Evolutionary conservation across 805 yeast species (phyloP).

Genomic region (Ogataea haglerorum): DNA sequence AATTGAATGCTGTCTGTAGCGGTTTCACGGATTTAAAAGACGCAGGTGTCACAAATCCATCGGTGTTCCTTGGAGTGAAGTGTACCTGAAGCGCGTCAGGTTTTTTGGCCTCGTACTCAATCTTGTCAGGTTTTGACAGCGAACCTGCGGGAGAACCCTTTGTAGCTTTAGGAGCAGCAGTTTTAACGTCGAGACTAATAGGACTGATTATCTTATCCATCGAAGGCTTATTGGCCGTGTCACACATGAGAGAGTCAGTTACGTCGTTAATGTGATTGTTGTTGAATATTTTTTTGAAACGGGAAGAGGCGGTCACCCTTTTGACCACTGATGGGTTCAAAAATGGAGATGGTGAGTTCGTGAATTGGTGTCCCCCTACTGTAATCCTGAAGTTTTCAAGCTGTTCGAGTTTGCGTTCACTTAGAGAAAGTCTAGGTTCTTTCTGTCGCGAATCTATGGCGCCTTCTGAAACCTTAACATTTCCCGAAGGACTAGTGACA

Average conservation of each 20-base stretch:
- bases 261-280: neutral
- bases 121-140: constrained; percentile 18
- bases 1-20: constrained; percentile 76
- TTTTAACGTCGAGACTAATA: constrained; percentile 10
- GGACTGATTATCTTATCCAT: constrained; percentile 21
- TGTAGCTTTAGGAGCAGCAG: constrained; percentile 4
- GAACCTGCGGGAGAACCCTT: constrained; percentile 17
- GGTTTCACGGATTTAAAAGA: constrained; percentile 74
- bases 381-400: neutral
- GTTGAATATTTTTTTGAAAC: constrained; percentile 23
- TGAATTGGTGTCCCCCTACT: neutral
- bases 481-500: too few species aligned
- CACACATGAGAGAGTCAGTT: constrained; percentile 10
- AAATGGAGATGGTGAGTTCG: constrained; percentile 26
- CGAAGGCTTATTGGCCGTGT: constrained; percentile 15
- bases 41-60: constrained; percentile 44
- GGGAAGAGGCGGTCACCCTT: constrained; percentile 22
- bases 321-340: constrained; percentile 20
- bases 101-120: too few species aligned
- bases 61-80: constrained; percentile 16
- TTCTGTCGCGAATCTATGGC: too few species aligned
- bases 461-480: too few species aligned
- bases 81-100: neutral
- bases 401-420: constrained; percentile 10
- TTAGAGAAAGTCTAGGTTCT: too few species aligned